Evolutionary conservation across 345 rosid species (phyloP), one percentile per base, ranked within the genome.

Genomic region (Brassica nigra): DNA sequence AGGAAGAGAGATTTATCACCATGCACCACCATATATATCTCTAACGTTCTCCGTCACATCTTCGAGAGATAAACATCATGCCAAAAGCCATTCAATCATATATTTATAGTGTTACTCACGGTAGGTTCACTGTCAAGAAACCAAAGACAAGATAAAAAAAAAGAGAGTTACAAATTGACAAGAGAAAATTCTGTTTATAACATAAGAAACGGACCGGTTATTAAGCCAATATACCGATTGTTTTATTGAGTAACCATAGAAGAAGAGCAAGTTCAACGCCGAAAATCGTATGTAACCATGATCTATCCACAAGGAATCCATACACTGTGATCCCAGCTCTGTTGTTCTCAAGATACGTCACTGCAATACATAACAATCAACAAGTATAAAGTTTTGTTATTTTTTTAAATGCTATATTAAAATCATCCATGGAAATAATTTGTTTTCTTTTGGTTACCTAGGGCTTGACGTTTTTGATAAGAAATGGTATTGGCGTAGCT

Each of bases 201-300:
- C 44, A 31, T 57, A 44, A 12, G 37, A 39, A 49, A n/a, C 18
- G n/a, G 65, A 49, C 3, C 57, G 57, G 15, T 27, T 28, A 76
- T n/a, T 76, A 37, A 76, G 69, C 70, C 33, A 76, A 67, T 55
- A 78, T 85, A 79, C 97, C 92, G 8, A 92, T 82, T 5, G 93
- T 90, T 87, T 92, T 94, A 86, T 92, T 94, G 80, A 94, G 96
- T 83, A 94, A 71, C 98, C 98, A 94, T 62, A 94, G 92, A 20
- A 89, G 84, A 37, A 94, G 89, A 76, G 96, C 94, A 33, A 94
- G 85, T 70, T 94, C 91, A 68, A 92, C 80, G 3, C 89, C 98
- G 66, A 90, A 92, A 62, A 94, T 87, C 54, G 97, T 85, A 78
- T 94, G 97, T 52, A 94, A 85, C 88, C 92, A 90, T 59, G 94